A percentile compares a stretch with the other conserved stretches of the same genome.
phyloP scores from a whole-genome alignment of 2,329 filamentous ascomycete genomes.

The Cephalotrichum gorgonifer region DNA sequence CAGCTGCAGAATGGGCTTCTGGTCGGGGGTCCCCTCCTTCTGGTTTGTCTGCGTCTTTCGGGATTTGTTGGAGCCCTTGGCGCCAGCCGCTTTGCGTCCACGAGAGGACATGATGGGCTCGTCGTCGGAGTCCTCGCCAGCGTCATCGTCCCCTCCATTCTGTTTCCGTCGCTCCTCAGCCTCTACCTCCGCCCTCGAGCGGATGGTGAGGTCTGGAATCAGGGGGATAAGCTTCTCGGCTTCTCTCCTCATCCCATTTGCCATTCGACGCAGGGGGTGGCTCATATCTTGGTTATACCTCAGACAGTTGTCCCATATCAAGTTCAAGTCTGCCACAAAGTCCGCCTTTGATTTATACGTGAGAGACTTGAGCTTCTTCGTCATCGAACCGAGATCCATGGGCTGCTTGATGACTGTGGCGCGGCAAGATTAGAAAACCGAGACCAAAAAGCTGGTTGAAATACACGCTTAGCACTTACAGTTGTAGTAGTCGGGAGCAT shows the following conservation, averaged over 20 bases:
- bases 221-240: slow-evolving; percentile 92
- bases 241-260: slow-evolving; percentile 92
- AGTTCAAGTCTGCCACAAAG: slow-evolving; percentile 83
- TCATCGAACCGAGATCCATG: slow-evolving; percentile 97
- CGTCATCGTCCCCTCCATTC: slow-evolving; percentile 74
- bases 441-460: slow-evolving; percentile 2
- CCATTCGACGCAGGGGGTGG: slow-evolving; percentile 83
- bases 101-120: slow-evolving; percentile 97
- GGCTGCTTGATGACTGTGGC: slow-evolving; percentile 78
- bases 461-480: slow-evolving; percentile 48
- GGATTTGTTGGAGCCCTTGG: slow-evolving; percentile 64
- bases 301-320: slow-evolving; percentile 96
- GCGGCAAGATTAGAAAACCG: slow-evolving; percentile 12
- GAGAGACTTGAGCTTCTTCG: slow-evolving; percentile 83
- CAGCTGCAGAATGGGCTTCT: slow-evolving; percentile 61
- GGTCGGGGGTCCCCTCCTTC: slow-evolving; percentile 74
- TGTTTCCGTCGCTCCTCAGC: slow-evolving; percentile 77
- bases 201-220: slow-evolving; percentile 85
- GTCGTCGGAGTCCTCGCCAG: slow-evolving; percentile 85
- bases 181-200: slow-evolving; percentile 89
- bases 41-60: slow-evolving; percentile 61
- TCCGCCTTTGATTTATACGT: slow-evolving; percentile 84
- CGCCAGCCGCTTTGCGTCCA: slow-evolving; percentile 66
- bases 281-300: slow-evolving; percentile 88
- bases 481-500: slow-evolving; percentile 90